phyloP scores from a whole-genome alignment of 1,139 yeast genomes.

The Debaryomyces nepalensis region DNA sequence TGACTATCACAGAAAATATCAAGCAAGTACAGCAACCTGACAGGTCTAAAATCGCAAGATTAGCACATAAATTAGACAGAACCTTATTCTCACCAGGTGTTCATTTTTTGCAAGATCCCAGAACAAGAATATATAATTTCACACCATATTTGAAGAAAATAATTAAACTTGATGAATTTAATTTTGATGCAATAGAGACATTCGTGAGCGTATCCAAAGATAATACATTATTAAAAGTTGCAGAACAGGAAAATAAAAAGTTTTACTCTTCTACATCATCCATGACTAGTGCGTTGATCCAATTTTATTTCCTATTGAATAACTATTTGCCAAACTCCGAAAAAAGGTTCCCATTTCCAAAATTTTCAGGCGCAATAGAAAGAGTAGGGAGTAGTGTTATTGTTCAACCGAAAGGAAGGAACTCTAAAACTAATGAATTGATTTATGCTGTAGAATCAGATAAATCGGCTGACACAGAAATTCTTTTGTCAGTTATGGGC shows the following conservation, averaged over 20 bases:
- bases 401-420: conserved; percentile 39
- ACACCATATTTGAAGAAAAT: conserved; percentile 63
- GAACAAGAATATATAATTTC: conserved; percentile 76
- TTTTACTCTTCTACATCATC: conserved; percentile 88
- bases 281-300: conserved; percentile 75
- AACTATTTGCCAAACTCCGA: conserved; percentile 34
- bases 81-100: conserved; percentile 84
- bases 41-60: conserved; percentile 36
- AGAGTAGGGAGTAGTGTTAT: conserved; percentile 46
- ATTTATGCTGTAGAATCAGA: conserved; percentile 74
- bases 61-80: conserved; percentile 68
- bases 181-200: conserved; percentile 57
- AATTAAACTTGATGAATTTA: conserved; percentile 69
- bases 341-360: conserved; percentile 38
- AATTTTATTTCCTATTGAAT: conserved; percentile 76
- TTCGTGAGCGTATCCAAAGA: conserved; percentile 78
- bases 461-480: conserved; percentile 68
- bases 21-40: conserved; percentile 31
- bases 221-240: conserved; percentile 50
- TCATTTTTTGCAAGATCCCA: conserved; percentile 76
- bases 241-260: conserved; percentile 43
- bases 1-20: conserved; percentile 18
- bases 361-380: conserved; percentile 39
- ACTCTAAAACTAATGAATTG: conserved; percentile 31
- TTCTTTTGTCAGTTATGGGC: conserved; percentile 77